Evolutionary conservation across 2,329 filamentous ascomycete species (phyloP), one percentile per base, ranked within the genome.

Genomic region (Cercospora sp.): DNA sequence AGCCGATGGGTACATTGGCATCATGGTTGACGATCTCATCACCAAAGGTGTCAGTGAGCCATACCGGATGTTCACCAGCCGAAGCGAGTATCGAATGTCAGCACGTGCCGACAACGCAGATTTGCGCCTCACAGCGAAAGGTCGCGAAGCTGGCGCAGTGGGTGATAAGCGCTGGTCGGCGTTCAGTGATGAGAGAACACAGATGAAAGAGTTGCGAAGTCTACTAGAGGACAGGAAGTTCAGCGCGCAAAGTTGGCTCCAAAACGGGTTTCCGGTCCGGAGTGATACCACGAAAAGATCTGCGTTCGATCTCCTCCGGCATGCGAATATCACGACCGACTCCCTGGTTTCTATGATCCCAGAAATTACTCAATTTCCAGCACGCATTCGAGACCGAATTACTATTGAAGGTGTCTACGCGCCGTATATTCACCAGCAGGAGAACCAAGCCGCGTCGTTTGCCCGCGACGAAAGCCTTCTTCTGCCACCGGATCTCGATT

Each of bases 1-100:
- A 71, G 90, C 91, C 1, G 94, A 99, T 79, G 93, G 93, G 12
- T 99, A 97, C 79, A 98, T 99, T 76, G 95, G 95, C 73, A 91
- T 99, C 81, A 97, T 99, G 93, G 94, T 99, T 75, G 95, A 99
- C 80, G 95, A 99, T 78, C 88, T 99, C 43, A 90, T 97, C 77
- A 98, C 94, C 24, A 98, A 97, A 81, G 95, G 95, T 59, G 95
- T 99, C 32, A 94, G 91, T 2, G 95, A 99, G 78, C 95, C 95
- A 1, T 99, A 99, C 81, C 89, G 95, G 73, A 98, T 99, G 94
- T 99, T 99, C 82, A 99, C 95, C 2, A 91, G 92, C 5, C 89
- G 95, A 71, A 97, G 91, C 81, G 95, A 99, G 82, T 99, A 96
- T 80, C 91, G 95, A 70, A 94, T 99, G 86, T 92, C 90, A 53